These are phyloP conservation scores for Pseudoturritis turrita DNA, from an alignment of 345 rosid genomes.

Conservation along the genomic window DNA sequence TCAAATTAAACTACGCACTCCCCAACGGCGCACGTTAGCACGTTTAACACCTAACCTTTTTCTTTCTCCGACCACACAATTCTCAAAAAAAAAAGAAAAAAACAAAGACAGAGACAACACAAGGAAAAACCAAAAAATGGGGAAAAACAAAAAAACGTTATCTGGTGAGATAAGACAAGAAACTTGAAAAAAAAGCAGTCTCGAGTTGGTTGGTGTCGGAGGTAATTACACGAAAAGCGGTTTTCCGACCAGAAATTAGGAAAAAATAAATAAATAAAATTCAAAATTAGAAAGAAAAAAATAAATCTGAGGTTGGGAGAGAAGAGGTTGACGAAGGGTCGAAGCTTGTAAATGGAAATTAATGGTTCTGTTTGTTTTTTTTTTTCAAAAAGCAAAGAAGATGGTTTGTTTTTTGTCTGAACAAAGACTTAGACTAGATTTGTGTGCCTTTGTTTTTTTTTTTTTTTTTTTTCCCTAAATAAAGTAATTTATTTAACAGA, in stretches of 20 bases:
- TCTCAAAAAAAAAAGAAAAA: neutral
- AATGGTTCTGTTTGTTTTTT: slow-evolving; percentile 17
- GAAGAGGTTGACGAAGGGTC: slow-evolving; percentile 39
- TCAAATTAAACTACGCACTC: slow-evolving; percentile 26
- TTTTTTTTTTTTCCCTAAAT: slow-evolving; percentile 5
- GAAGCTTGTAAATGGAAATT: slow-evolving; percentile 12
- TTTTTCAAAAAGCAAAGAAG: slow-evolving; percentile 6
- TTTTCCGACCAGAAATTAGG: slow-evolving; percentile 20
- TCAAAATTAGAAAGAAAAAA: slow-evolving; percentile 3
- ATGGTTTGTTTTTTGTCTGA: slow-evolving; percentile 23
- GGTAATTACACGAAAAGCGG: slow-evolving; percentile 20
- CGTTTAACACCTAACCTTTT: neutral
- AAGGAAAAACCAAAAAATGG: neutral
- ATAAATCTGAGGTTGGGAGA: slow-evolving; percentile 34
- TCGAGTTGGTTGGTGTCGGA: slow-evolving; percentile 17
- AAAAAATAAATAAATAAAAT: neutral
- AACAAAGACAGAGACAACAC: slow-evolving; percentile 1
- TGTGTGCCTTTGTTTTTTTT: slow-evolving; percentile 25
- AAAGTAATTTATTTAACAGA: slow-evolving; percentile 21
- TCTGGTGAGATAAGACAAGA: slow-evolving; percentile 11
- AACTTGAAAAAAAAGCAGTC: neutral
- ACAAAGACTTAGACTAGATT: slow-evolving; percentile 29
- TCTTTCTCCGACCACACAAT: slow-evolving; percentile 2
- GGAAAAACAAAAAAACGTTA: neutral
- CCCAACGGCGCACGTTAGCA: slow-evolving; percentile 22